A percentile compares a stretch with the other conserved stretches of the same genome.
Conservation (phyloP, 371 early-diverging fungal species). For the Mortierella sp. region DNA sequence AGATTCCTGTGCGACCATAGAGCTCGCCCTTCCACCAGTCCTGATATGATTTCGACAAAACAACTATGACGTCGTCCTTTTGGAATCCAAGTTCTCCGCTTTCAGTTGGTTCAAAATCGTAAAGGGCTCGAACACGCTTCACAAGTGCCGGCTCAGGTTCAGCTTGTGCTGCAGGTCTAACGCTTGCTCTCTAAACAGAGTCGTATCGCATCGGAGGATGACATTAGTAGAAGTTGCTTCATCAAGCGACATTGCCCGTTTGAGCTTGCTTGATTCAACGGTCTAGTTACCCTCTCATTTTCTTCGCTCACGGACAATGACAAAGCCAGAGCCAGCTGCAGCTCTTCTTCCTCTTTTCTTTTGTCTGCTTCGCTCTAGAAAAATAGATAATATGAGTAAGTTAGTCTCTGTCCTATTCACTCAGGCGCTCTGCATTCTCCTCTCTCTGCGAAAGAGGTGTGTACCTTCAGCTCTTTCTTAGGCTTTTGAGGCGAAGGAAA, state of each 20-base stretch:
- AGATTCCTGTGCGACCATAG: conserved; percentile 80
- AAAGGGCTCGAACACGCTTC: conserved; percentile 82
- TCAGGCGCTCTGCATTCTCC: neutral
- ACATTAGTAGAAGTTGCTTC: neutral
- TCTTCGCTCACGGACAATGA: conserved; percentile 82
- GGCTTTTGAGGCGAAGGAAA: conserved; percentile 88
- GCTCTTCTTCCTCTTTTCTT: conserved; percentile 91
- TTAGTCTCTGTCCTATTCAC: neutral
- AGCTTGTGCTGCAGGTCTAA: conserved; percentile 29
- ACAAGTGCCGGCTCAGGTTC: conserved; percentile 41
- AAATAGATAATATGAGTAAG: conserved; percentile 5
- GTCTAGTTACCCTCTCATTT: conserved; percentile 36
- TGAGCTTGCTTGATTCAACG: neutral
- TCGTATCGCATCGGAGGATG: neutral
- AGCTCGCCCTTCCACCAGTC: conserved; percentile 95
- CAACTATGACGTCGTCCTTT: conserved; percentile 82
- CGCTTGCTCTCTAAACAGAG: conserved; percentile 13
- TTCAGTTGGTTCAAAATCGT: conserved; percentile 87
- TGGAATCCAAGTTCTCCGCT: conserved; percentile 85
- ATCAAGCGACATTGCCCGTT: neutral
- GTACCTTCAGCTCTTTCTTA: conserved; percentile 73
- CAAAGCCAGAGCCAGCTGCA: conserved; percentile 91
- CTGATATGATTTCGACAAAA: conserved; percentile 84
- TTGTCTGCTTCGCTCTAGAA: conserved; percentile 71
- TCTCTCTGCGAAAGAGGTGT: conserved; percentile 47